Conservation (phyloP, 164 flowering plant genomes). For the Magnolia kwangsiensis region DNA sequence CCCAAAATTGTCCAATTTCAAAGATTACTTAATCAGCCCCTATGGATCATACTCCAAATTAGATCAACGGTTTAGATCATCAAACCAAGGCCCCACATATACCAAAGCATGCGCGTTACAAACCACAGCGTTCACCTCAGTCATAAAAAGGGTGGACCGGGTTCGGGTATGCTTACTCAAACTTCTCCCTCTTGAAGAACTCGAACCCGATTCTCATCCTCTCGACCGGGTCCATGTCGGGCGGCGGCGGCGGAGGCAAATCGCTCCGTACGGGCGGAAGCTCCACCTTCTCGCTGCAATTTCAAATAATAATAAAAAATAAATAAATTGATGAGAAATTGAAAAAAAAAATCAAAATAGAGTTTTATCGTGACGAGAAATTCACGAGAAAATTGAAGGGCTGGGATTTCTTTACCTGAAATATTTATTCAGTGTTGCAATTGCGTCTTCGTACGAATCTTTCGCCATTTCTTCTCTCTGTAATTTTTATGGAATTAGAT, state of each 20-base stretch:
- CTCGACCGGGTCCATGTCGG: not conserved
- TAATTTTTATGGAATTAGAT: constrained; percentile 1
- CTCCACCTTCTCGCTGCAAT: constrained; percentile 3
- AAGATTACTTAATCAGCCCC: no score
- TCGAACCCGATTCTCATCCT: constrained; percentile 52
- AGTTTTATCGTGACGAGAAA: not conserved
- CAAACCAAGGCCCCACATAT: no score
- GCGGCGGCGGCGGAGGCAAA: not conserved
- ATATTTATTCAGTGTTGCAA: constrained; percentile 55
- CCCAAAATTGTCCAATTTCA: no score
- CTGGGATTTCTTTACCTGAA: constrained; percentile 21
- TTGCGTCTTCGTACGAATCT: constrained; percentile 39
- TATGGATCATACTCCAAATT: no score
- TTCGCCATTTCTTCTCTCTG: constrained; percentile 42
- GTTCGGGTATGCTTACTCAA: constrained; percentile 41
- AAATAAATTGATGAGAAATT: no score
- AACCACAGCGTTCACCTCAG: not conserved
- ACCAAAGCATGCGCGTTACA: not conserved
- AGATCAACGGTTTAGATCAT: no score
- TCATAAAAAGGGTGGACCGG: not conserved
- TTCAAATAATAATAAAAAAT: not conserved
- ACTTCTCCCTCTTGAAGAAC: constrained; percentile 74
- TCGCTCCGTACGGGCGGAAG: no score
- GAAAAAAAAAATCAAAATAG: no score
- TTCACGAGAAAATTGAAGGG: not conserved